A percentile compares a stretch with the other conserved stretches of the same genome.
phyloP scores from a whole-genome alignment of 306 rosid species.

The Begonia masoniana region DNA sequence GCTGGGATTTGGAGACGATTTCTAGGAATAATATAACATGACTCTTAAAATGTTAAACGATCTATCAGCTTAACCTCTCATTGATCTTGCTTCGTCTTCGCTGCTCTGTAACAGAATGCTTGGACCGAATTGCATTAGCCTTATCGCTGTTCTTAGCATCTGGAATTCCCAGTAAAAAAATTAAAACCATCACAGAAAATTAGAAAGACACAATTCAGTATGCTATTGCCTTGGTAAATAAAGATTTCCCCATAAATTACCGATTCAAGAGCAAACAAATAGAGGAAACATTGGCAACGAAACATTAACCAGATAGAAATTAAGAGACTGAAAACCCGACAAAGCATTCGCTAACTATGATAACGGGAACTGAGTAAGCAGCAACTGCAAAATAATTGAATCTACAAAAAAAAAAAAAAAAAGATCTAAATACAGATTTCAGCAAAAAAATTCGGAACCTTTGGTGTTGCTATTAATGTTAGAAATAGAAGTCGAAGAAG shows the following conservation, averaged over 20 bases:
- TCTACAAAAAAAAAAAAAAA: neutral
- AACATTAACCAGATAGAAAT: neutral
- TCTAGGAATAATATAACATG: no score
- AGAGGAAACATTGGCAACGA: neutral
- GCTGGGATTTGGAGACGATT: neutral
- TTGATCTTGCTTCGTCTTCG: slow-evolving; percentile 98
- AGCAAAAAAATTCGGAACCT: slow-evolving; percentile 29
- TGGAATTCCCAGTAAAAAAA: slow-evolving; percentile 20
- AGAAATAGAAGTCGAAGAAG: slow-evolving; percentile 46
- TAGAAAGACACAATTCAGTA: neutral
- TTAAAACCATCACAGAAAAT: slow-evolving; percentile 3
- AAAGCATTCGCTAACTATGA: no score
- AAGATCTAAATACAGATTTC: neutral
- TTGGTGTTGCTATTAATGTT: slow-evolving; percentile 34
- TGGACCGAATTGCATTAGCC: slow-evolving; percentile 71
- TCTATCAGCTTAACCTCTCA: slow-evolving; percentile 48
- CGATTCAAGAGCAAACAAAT: neutral
- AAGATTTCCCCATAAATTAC: slow-evolving; percentile 1
- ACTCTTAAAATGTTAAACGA: neutral
- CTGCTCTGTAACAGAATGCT: slow-evolving; percentile 98
- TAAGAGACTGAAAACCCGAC: neutral
- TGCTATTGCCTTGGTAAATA: neutral
- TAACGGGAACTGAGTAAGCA: no score
- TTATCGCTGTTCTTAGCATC: slow-evolving; percentile 71
- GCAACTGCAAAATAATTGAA: no score